Evolutionary conservation across 345 rosid species (phyloP).

Genomic region (Limnanthes douglasii): DNA sequence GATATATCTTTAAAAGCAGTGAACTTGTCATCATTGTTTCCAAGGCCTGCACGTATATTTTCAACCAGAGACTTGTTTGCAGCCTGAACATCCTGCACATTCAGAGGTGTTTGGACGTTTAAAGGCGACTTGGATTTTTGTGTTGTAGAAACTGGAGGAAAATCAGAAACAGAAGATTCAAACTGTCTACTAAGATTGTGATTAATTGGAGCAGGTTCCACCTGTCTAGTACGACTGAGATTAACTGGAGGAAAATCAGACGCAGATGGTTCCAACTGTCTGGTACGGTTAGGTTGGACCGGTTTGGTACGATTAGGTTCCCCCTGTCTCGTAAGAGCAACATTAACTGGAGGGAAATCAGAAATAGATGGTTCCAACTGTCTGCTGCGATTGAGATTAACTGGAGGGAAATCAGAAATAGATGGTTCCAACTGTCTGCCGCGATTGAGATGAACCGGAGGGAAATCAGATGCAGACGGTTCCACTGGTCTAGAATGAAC

Average conservation of each 20-base stretch:
- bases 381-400: no score
- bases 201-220: no score
- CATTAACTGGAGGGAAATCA: slow-evolving; percentile 83
- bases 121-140: slow-evolving; percentile 20
- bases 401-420: slow-evolving; percentile 61
- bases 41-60: slow-evolving; percentile 55
- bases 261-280: no score
- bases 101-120: slow-evolving; percentile 14
- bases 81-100: slow-evolving; percentile 41
- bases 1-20: slow-evolving; percentile 57
- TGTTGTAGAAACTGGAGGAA: slow-evolving; percentile 68
- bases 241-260: no score
- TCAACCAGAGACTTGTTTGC: slow-evolving; percentile 82
- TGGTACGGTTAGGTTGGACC: no score
- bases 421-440: no score
- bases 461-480: slow-evolving; percentile 45
- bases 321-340: no score
- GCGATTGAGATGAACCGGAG: no score
- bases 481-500: slow-evolving; percentile 17
- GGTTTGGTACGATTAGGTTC: no score
- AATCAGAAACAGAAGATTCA: slow-evolving; percentile 30
- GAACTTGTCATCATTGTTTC: slow-evolving; percentile 51
- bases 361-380: no score
- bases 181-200: slow-evolving; percentile 9
- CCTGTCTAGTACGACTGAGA: slow-evolving; percentile 27